A percentile compares a stretch with the other conserved stretches of the same genome.
Evolutionary conservation across 305 asterid genomes (phyloP).

Genomic region (Solanum hybrid): DNA sequence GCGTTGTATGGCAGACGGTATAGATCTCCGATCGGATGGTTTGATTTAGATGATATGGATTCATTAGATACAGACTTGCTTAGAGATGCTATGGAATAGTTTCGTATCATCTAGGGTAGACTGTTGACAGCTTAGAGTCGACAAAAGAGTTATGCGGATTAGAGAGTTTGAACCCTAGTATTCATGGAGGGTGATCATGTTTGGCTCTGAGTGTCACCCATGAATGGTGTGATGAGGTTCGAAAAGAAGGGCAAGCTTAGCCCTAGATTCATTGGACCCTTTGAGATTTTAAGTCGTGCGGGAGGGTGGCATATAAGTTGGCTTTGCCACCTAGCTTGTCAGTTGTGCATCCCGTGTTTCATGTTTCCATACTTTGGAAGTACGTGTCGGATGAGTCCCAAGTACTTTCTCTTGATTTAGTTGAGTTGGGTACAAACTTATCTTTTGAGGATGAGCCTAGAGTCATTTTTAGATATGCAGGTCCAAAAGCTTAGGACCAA

Average conservation of each 20-base stretch:
- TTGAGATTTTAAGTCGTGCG: neutral
- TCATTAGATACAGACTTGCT: neutral
- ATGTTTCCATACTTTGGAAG: neutral
- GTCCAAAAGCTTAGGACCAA: neutral
- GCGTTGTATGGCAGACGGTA: neutral
- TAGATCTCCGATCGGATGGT: neutral
- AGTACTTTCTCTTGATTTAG: neutral
- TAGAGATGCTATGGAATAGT: neutral
- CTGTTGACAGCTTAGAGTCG: neutral
- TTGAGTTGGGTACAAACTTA: neutral
- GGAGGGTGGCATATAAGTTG: neutral
- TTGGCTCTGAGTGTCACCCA: neutral
- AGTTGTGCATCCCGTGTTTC: neutral
- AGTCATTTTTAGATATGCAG: neutral
- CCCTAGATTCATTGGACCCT: neutral
- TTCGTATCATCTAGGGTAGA: neutral
- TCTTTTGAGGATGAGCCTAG: neutral
- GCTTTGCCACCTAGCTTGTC: neutral
- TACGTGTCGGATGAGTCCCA: neutral
- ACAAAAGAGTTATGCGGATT: neutral
- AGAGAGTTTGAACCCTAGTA: neutral
- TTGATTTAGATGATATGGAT: neutral
- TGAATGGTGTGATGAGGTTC: neutral
- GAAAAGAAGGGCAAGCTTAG: neutral
- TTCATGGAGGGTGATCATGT: neutral